These are phyloP conservation scores for Fusarium incarnatum DNA, from an alignment of 2,329 filamentous ascomycete genomes.

Conservation along the genomic window DNA sequence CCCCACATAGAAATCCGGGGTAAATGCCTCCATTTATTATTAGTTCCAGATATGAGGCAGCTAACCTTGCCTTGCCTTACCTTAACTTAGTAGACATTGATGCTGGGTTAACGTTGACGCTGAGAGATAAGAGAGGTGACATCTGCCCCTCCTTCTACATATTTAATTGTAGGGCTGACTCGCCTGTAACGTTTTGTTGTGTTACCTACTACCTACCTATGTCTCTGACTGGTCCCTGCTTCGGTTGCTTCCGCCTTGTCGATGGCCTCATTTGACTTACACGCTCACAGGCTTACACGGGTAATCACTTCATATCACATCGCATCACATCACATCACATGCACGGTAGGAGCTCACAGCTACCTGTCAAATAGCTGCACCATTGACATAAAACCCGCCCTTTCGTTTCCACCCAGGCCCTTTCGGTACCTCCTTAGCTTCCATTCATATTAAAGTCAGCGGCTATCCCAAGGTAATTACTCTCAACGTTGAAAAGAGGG, in stretches of 20 bases:
- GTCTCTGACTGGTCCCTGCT: constrained; percentile 1
- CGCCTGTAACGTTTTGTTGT: constrained; percentile 6
- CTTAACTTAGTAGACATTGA: constrained; percentile 4
- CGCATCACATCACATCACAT: constrained; percentile 28
- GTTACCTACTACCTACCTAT: background rate
- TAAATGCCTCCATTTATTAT: constrained; percentile 31
- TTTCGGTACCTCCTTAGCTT: background rate
- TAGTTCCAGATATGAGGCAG: constrained; percentile 35
- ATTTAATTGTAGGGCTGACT: background rate
- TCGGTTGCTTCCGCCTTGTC: constrained; percentile 13
- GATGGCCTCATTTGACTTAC: constrained; percentile 12
- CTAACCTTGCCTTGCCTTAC: background rate
- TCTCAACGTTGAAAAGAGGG: constrained; percentile 6
- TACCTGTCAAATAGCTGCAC: constrained; percentile 3
- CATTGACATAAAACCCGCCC: background rate
- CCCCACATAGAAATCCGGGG: constrained; percentile 43
- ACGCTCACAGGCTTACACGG: background rate
- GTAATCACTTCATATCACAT: constrained; percentile 5
- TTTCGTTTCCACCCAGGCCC: background rate
- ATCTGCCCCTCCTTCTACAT: constrained; percentile 9
- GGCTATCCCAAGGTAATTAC: background rate
- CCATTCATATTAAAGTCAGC: background rate
- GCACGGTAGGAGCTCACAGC: background rate
- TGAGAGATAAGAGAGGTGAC: constrained; percentile 7
- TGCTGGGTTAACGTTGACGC: constrained; percentile 18